Evolutionary conservation across 306 rosid species (phyloP), one percentile per base, ranked within the genome.

Genomic region (Pyrus bretschneideri): DNA sequence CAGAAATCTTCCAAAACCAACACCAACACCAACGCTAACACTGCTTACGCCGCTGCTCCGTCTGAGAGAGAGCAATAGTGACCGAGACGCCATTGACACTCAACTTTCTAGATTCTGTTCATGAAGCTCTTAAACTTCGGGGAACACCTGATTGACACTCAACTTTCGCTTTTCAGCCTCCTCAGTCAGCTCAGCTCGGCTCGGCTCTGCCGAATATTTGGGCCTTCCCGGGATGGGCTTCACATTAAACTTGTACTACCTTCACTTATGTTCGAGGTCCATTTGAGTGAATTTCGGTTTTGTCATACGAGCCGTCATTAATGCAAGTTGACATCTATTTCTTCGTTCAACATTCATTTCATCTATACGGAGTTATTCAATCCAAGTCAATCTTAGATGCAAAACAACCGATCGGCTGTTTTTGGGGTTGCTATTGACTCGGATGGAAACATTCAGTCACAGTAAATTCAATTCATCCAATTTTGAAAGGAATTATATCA

Each of bases 81-180:
- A 81, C 38, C 90, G 86, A 74, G 82, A 76, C 73, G 87, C 85
- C 89, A 85, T 88, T 49, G 76, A 58, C 68, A 74, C 75, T 46
- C 5, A 15, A 46, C 54, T 15, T 5, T 15, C 21, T 49, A 14
- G 55, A 4, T 49, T 49, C 21, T 15, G 55, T 8, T 49, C 8
- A 15, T 15, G 19, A 15, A 14, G 3, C 21, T 49, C 55, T 15
- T 8, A 4, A 10, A 49, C 8, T 5, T 49, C 6, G 52, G 21
- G 1, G 21, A 9, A 15, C 55, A 49, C 54, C 54, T 49, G 54
- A 49, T 4, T 4, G 11, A 40, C 44, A 40, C 11, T 2, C 11
- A 40, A 42, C 45, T 42, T 42, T 42, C 12, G 45, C 55, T 2
- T 15, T 49, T 49, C 55, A 8, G 21, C 55, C 45, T 42, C 12